Conservation (phyloP, 2,329 filamentous ascomycete genomes). For the Magnaporthiopsis rhizophila region DNA sequence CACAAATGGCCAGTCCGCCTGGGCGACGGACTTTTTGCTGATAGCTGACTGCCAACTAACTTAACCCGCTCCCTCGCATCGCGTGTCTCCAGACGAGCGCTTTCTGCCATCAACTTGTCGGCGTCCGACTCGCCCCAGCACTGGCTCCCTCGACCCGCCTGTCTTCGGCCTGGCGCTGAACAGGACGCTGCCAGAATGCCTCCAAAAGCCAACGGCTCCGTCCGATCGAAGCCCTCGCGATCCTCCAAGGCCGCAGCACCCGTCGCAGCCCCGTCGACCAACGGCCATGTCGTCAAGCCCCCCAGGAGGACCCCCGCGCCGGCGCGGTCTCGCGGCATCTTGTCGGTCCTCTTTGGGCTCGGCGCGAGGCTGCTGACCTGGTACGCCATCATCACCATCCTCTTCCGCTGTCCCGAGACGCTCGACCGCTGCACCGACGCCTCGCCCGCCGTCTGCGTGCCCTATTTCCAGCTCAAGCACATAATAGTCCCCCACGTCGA, state of each 20-base stretch:
- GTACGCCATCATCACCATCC: constrained; percentile 73
- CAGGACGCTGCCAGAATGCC: constrained; percentile 4
- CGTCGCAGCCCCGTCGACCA: constrained; percentile 18
- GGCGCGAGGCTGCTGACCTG: constrained; percentile 63
- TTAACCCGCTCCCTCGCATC: too few species aligned
- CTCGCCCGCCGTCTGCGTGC: constrained; percentile 73
- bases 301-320: constrained; percentile 21
- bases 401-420: constrained; percentile 74
- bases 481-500: constrained; percentile 63
- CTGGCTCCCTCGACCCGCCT: constrained; percentile 5
- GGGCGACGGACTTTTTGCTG: background rate
- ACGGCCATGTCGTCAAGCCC: constrained; percentile 27
- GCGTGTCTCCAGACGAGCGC: background rate
- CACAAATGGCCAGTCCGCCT: background rate
- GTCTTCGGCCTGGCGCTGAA: constrained; percentile 18
- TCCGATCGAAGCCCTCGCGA: constrained; percentile 18
- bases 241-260: constrained; percentile 2
- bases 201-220: constrained; percentile 8
- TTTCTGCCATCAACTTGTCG: background rate
- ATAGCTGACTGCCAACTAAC: background rate
- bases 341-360: constrained; percentile 34
- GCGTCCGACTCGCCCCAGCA: constrained; percentile 4
- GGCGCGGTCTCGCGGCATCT: constrained; percentile 21
- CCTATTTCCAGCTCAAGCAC: constrained; percentile 63
- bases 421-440: constrained; percentile 58